A percentile compares a stretch with the other conserved stretches of the same genome.
These are phyloP conservation scores for Pythium utonaiense DNA, from an alignment of 352 stramenopile genomes.

Conservation along the genomic window DNA sequence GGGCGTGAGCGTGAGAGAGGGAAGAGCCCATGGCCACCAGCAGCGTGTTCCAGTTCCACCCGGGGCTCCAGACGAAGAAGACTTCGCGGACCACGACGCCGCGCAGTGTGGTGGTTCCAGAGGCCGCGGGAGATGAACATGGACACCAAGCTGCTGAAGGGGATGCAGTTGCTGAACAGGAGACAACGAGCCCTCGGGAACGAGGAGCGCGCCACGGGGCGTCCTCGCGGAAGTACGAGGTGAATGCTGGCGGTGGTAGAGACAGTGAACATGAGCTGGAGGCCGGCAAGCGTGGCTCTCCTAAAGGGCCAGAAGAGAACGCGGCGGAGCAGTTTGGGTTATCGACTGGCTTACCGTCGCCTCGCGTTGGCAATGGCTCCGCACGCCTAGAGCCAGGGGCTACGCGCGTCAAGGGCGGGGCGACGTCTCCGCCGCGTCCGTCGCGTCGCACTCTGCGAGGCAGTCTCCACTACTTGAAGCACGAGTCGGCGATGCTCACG, in stretches of 20 bases:
- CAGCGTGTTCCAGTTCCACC: slow-evolving; percentile 38
- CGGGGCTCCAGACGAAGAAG: slow-evolving; percentile 26
- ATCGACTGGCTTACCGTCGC: slow-evolving; percentile 14
- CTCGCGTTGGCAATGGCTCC: not conserved
- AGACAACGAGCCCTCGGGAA: not conserved
- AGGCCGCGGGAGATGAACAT: slow-evolving; percentile 14
- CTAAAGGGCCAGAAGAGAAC: not conserved
- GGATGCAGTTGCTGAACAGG: not conserved
- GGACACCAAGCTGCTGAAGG: not conserved
- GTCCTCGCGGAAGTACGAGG: slow-evolving; percentile 28
- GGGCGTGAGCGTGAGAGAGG: not conserved
- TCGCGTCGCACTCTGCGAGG: slow-evolving; percentile 13
- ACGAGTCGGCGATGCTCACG: slow-evolving; percentile 17
- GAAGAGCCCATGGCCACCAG: slow-evolving; percentile 1
- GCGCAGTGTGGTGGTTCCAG: slow-evolving; percentile 34
- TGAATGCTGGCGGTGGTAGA: not conserved
- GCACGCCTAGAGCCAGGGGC: not conserved
- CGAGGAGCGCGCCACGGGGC: not conserved
- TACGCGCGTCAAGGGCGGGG: not conserved
- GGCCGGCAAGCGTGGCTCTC: not conserved
- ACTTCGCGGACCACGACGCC: slow-evolving; percentile 27
- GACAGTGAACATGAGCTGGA: not conserved
- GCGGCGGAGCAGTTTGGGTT: slow-evolving; percentile 4
- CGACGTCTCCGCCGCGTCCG: not conserved
- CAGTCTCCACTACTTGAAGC: slow-evolving; percentile 15